These are phyloP conservation scores for Microstroma glucosiphilum DNA, from an alignment of 1,284 basidiomycete species.

Conservation along the genomic window DNA sequence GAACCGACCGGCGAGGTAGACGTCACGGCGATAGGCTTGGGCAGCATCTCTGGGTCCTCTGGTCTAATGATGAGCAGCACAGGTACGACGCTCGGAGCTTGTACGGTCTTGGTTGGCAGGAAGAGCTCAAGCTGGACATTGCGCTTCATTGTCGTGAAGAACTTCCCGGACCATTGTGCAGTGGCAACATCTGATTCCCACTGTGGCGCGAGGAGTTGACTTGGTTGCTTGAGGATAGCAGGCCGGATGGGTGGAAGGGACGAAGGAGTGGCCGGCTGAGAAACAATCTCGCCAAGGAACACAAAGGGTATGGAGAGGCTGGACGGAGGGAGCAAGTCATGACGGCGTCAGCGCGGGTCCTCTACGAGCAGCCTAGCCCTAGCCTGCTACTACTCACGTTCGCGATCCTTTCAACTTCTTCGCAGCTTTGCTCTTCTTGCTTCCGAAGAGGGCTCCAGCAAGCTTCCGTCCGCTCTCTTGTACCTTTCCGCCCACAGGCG, in stretches of 20 bases:
- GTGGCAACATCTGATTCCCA: conserved; percentile 31
- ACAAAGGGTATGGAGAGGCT: conserved; percentile 38
- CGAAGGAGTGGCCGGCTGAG: conserved; percentile 29
- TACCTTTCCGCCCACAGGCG: not conserved
- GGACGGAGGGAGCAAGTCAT: conserved; percentile 1
- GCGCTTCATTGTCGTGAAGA: conserved; percentile 26
- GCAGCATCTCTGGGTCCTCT: conserved; percentile 31
- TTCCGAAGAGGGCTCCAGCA: conserved; percentile 5
- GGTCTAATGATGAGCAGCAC: conserved; percentile 38
- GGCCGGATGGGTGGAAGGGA: conserved; percentile 29
- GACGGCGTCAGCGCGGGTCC: not conserved
- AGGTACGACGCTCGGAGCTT: conserved; percentile 37
- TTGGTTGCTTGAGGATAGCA: conserved; percentile 21
- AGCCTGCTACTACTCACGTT: conserved; percentile 6
- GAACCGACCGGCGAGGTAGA: not conserved
- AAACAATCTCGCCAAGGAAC: conserved; percentile 37
- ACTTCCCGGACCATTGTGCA: conserved; percentile 36
- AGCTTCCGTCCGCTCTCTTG: conserved; percentile 8
- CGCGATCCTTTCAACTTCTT: conserved; percentile 10
- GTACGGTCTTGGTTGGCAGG: conserved; percentile 22
- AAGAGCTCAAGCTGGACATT: conserved; percentile 32
- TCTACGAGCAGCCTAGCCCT: not conserved
- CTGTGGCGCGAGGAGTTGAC: conserved; percentile 22
- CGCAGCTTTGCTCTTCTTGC: conserved; percentile 22
- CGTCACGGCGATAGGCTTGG: conserved; percentile 1